A percentile compares a stretch with the other conserved stretches of the same genome.
Conservation (phyloP, 176 grass and related monocot genomes). For the Cocos nucifera region DNA sequence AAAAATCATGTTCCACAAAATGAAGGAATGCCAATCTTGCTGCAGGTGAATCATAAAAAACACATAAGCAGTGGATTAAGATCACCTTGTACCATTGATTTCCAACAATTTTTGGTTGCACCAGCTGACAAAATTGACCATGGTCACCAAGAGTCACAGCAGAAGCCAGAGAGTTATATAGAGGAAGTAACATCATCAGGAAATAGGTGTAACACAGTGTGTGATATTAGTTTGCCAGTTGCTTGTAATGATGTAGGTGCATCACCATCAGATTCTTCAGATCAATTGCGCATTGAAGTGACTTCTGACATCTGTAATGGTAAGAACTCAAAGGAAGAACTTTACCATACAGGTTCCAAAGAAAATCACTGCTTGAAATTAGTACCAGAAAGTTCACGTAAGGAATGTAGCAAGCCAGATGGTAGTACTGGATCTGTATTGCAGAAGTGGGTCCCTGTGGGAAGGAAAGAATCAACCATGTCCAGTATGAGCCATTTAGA, state of each 20-base stretch:
- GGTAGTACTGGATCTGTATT: constrained; percentile 17
- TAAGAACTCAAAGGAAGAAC: constrained; percentile 3
- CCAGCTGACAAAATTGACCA: constrained; percentile 12
- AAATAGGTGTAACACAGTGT: neutral
- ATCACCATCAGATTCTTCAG: neutral
- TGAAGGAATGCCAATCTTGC: constrained; percentile 15
- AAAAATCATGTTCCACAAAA: constrained; percentile 31
- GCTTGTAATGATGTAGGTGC: constrained; percentile 12
- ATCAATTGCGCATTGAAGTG: neutral
- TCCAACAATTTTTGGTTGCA: constrained; percentile 9
- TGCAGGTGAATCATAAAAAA: constrained; percentile 4
- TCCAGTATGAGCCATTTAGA: constrained; percentile 10
- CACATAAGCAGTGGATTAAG: constrained; percentile 11
- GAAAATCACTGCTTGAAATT: constrained; percentile 20
- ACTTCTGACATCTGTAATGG: neutral
- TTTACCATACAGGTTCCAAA: constrained; percentile 19
- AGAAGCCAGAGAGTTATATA: constrained; percentile 4
- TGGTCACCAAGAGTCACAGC: constrained; percentile 1
- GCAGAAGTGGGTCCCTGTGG: constrained; percentile 46
- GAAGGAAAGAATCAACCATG: constrained; percentile 21
- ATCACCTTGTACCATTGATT: constrained; percentile 27
- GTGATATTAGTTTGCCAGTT: constrained; percentile 9
- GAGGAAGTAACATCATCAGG: constrained; percentile 8
- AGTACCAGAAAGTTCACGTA: constrained; percentile 14
- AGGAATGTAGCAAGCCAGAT: constrained; percentile 26